These are phyloP conservation scores for Entophlyctis luteolus DNA, from an alignment of 192 early-diverging fungal genomes.

Conservation along the genomic window DNA sequence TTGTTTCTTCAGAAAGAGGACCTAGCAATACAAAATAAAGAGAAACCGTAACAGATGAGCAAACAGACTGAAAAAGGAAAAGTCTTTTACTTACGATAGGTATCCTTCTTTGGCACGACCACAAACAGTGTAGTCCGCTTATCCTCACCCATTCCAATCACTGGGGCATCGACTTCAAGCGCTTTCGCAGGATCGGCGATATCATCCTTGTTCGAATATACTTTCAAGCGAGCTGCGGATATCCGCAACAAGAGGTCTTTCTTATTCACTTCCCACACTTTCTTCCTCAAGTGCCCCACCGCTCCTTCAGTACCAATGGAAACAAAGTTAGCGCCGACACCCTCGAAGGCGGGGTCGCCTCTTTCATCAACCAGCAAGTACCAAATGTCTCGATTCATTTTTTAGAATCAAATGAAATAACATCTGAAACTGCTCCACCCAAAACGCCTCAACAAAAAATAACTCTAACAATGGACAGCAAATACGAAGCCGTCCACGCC, in stretches of 20 bases:
- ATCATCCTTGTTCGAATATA: background rate
- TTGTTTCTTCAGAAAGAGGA: background rate
- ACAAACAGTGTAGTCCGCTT: background rate
- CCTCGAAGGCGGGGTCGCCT: background rate
- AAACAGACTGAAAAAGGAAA: too few species aligned
- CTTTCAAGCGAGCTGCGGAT: background rate
- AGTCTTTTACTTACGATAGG: background rate
- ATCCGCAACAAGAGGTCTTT: background rate
- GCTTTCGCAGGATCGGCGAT: background rate
- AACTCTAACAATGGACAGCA: too few species aligned
- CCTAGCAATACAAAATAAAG: background rate
- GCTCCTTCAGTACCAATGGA: background rate
- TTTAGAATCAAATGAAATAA: background rate
- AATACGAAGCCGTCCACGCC: too few species aligned
- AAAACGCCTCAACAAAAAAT: too few species aligned
- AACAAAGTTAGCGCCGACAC: background rate
- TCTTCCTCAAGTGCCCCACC: background rate
- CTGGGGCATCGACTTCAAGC: background rate
- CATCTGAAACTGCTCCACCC: background rate
- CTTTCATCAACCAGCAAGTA: background rate
- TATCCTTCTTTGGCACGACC: background rate
- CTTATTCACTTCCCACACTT: constrained; percentile 4
- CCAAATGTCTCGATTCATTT: constrained; percentile 4
- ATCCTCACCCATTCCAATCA: background rate
- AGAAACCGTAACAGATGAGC: too few species aligned